A percentile compares a stretch with the other conserved stretches of the same genome.
Conservation (phyloP, 2,329 filamentous ascomycete species). For the Xylariaceae sp. region DNA sequence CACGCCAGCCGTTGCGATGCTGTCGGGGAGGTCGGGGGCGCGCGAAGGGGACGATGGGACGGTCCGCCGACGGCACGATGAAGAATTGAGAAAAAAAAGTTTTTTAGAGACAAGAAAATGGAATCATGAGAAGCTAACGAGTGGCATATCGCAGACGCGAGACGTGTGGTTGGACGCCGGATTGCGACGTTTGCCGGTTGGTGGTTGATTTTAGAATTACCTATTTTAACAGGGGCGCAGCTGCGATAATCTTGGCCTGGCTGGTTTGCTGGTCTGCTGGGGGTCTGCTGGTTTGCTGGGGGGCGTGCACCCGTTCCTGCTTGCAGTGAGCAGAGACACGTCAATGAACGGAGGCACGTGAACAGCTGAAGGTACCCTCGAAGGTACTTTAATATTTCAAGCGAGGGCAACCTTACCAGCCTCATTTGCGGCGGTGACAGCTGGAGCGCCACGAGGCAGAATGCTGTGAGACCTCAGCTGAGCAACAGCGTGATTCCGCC, state of each 20-base stretch:
- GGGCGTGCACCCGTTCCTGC: not conserved
- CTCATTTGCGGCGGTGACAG: not conserved
- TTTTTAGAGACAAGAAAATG: slow-evolving; percentile 11
- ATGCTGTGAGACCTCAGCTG: no score
- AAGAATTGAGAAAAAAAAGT: not conserved
- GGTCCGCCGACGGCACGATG: not conserved
- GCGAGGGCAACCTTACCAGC: not conserved
- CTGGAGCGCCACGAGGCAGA: no score
- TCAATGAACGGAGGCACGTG: not conserved
- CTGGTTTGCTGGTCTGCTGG: not conserved
- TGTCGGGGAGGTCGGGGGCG: not conserved
- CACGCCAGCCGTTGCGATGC: not conserved
- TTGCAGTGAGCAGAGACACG: not conserved
- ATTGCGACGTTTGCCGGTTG: slow-evolving; percentile 12
- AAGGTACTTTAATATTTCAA: not conserved
- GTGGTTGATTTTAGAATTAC: slow-evolving; percentile 13
- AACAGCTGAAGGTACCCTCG: not conserved
- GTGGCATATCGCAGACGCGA: slow-evolving; percentile 18
- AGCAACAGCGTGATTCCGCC: not conserved
- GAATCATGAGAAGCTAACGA: slow-evolving; percentile 7
- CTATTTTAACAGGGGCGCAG: not conserved
- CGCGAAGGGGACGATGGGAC: slow-evolving; percentile 7
- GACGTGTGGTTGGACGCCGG: slow-evolving; percentile 9
- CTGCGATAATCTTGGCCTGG: slow-evolving; percentile 3
- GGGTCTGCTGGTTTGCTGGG: not conserved